Base-by-base conservation (phyloP, 805 yeast genomes). In the Deakozyma indianensis region DNA sequence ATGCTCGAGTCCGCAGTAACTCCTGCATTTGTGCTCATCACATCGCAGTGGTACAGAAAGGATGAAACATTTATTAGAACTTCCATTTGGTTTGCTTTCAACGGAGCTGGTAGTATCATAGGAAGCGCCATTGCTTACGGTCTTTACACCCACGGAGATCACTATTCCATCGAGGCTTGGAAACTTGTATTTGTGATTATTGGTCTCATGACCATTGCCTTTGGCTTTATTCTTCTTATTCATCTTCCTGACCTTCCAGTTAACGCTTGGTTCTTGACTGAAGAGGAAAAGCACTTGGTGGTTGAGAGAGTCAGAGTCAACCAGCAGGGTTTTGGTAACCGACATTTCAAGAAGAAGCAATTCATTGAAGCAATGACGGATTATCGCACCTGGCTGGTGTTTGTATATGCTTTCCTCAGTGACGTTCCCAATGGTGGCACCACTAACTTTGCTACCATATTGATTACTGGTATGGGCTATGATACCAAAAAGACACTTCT, bases 271-370 rank as follows among this genome's bases (percentile, higher is more conserved):
- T 68, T 68, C 46, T 60, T 69, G 48, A 62, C 59, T 14, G 69
- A 68, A 22, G 64, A 66, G 46, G 81, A 74, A 55, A 67, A 64
- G 48, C 54, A 61, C n/a, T 57, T 63, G 51, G 71, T 70, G 38
- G 75, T 73, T 32, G 74, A 69, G 55, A 67, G 79, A 53, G 74
- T 72, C 51, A 69, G 78, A 56, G 51, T 48, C 20, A 76, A 71
- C 62, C 73, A 68, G 51, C 78, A 69, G 51, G 83, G 81, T 32
- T 73, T 73, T 55, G 78, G 80, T 46, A 74, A 69, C 52, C 68
- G 62, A 47, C 61, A 65, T 41, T 75, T 77, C 67, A 76, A 76
- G 52, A 61, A 60, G 65, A 57, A 67, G 41, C 83, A 79, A 57
- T 59, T 75, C 43, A 62, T 56, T 22, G 80, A 77, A 52, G 73